Percentiles rank a stretch among this genome's conserved stretches.
Evolutionary conservation across 2,329 filamentous ascomycete genomes (phyloP).

Genomic region (Exophiala sp.): DNA sequence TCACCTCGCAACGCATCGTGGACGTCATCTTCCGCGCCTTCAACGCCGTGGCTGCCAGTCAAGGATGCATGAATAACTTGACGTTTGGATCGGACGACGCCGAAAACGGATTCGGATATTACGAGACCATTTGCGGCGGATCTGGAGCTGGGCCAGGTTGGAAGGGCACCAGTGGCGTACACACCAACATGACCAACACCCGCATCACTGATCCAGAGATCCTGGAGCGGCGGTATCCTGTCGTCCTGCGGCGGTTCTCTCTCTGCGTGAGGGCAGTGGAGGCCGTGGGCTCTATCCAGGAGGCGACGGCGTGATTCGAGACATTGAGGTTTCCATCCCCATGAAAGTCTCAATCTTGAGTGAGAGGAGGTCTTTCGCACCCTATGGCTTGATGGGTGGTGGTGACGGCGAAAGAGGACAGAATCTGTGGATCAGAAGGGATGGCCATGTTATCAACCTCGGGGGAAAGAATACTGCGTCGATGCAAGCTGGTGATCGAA

Average conservation of each 20-base stretch:
- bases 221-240: slow-evolving; percentile 70
- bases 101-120: slow-evolving; percentile 62
- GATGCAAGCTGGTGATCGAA: slow-evolving; percentile 34
- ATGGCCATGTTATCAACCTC: slow-evolving; percentile 22
- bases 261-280: slow-evolving; percentile 55
- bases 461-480: slow-evolving; percentile 27
- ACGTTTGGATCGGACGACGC: slow-evolving; percentile 29
- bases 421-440: slow-evolving; percentile 24
- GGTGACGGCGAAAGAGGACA: slow-evolving; percentile 19
- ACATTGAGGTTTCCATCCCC: slow-evolving; percentile 74
- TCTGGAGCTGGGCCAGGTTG: slow-evolving; percentile 66
- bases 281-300: slow-evolving; percentile 63
- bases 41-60: slow-evolving; percentile 27
- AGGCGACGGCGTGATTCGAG: slow-evolving; percentile 69
- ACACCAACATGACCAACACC: slow-evolving; percentile 81
- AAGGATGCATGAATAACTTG: slow-evolving; percentile 31
- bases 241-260: slow-evolving; percentile 65
- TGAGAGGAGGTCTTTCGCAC: slow-evolving; percentile 22
- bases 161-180: slow-evolving; percentile 69
- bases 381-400: slow-evolving; percentile 29
- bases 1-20: slow-evolving; percentile 31
- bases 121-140: slow-evolving; percentile 75
- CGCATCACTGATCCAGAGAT: slow-evolving; percentile 76
- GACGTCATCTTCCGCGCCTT: slow-evolving; percentile 35
- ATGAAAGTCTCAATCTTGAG: slow-evolving; percentile 54